A percentile compares a stretch with the other conserved stretches of the same genome.
Conservation (phyloP, 2,329 filamentous ascomycete species). For the Boeremia lycopersici region DNA sequence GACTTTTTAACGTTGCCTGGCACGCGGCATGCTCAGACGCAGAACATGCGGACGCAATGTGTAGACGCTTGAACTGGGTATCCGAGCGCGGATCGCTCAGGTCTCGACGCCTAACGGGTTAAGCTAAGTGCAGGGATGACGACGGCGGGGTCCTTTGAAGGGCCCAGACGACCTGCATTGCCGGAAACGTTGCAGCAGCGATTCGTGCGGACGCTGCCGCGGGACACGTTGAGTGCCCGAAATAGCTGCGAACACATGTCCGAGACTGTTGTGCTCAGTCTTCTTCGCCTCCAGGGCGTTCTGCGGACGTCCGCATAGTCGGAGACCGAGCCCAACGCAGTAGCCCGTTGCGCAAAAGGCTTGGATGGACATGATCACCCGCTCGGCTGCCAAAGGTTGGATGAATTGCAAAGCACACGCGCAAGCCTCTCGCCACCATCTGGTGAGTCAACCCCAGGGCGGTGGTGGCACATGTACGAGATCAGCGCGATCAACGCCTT, state of each 20-base stretch:
- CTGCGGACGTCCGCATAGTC: slow-evolving; percentile 11
- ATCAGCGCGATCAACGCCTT: slow-evolving; percentile 24
- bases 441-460: slow-evolving; percentile 16
- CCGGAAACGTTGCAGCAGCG: slow-evolving; percentile 15
- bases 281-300: slow-evolving; percentile 13
- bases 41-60: slow-evolving; percentile 28
- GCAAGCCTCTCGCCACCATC: slow-evolving; percentile 34
- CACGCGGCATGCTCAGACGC: slow-evolving; percentile 17
- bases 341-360: slow-evolving; percentile 7
- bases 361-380: slow-evolving; percentile 7
- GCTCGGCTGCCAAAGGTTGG: slow-evolving; percentile 7
- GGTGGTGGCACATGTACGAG: slow-evolving; percentile 8
- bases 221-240: slow-evolving; percentile 12
- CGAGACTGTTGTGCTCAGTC: slow-evolving; percentile 10
- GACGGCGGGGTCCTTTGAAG: slow-evolving; percentile 11
- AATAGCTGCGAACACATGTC: slow-evolving; percentile 17
- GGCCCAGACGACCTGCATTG: slow-evolving; percentile 23
- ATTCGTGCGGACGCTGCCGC: slow-evolving; percentile 15
- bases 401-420: slow-evolving; percentile 25
- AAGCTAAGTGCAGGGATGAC: slow-evolving; percentile 32
- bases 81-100: slow-evolving; percentile 28
- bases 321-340: slow-evolving; percentile 12
- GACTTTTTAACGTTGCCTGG: slow-evolving; percentile 28
- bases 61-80: slow-evolving; percentile 23
- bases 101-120: slow-evolving; percentile 32